These are phyloP conservation scores for Aspergillus wentii DNA, from an alignment of 495 filamentous ascomycete genomes.

Conservation along the genomic window DNA sequence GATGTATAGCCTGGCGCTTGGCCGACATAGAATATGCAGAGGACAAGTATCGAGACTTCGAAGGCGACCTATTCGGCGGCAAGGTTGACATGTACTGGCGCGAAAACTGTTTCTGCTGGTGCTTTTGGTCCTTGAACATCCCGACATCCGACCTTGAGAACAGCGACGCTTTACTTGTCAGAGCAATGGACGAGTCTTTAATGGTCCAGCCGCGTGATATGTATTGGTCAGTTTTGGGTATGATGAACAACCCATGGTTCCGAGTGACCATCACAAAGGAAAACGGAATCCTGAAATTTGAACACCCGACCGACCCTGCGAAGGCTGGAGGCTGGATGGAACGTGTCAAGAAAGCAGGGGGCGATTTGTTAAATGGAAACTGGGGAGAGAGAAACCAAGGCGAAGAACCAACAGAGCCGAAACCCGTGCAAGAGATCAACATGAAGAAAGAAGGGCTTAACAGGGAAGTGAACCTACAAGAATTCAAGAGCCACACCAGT, in stretches of 20 bases:
- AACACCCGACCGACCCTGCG: slow-evolving; percentile 85
- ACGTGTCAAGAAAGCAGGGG: slow-evolving; percentile 80
- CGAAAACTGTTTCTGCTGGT: slow-evolving; percentile 88
- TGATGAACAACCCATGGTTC: slow-evolving; percentile 99
- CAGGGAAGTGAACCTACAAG: slow-evolving; percentile 61
- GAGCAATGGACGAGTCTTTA: slow-evolving; percentile 91
- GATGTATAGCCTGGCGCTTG: slow-evolving; percentile 76
- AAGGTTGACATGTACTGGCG: slow-evolving; percentile 77
- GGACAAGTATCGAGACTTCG: slow-evolving; percentile 73
- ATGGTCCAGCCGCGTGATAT: slow-evolving; percentile 86
- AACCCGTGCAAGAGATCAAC: slow-evolving; percentile 60
- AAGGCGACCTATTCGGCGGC: slow-evolving; percentile 69
- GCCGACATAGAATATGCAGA: slow-evolving; percentile 80
- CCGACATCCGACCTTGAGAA: slow-evolving; percentile 54
- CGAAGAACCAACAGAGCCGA: slow-evolving; percentile 43
- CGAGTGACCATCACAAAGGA: slow-evolving; percentile 75
- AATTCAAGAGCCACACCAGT: slow-evolving; percentile 65
- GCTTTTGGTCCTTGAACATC: slow-evolving; percentile 83
- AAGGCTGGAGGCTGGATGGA: slow-evolving; percentile 95
- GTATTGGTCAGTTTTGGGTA: slow-evolving; percentile 95
- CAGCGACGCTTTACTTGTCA: slow-evolving; percentile 71
- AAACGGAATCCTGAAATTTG: slow-evolving; percentile 63
- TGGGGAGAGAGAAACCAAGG: slow-evolving; percentile 76
- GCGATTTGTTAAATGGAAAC: slow-evolving; percentile 73
- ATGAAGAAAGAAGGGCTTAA: slow-evolving; percentile 73